phyloP scores from a whole-genome alignment of 495 filamentous ascomycete genomes.

The Xylaria flabelliformis region DNA sequence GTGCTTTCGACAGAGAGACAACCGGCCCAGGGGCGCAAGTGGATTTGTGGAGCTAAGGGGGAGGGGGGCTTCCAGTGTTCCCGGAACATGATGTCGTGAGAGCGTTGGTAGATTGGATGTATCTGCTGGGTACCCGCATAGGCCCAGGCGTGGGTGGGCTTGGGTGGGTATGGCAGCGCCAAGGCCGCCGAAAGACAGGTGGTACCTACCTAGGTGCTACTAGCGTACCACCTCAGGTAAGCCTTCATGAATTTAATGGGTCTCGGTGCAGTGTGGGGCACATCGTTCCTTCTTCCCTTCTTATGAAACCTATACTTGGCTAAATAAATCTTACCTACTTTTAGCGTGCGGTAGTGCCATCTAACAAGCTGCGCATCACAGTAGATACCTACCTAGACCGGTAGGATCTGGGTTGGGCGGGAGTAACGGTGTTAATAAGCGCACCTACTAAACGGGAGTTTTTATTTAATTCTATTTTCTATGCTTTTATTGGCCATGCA shows the following conservation, averaged over 20 bases:
- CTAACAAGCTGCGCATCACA: background rate
- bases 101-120: conserved; percentile 34
- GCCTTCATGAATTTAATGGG: conserved; percentile 20
- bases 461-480: background rate
- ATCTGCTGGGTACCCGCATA: conserved; percentile 31
- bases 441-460: background rate
- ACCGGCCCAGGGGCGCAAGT: conserved; percentile 39
- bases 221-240: conserved; percentile 20
- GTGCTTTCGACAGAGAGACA: conserved; percentile 40
- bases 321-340: conserved; percentile 23
- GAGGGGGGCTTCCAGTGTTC: conserved; percentile 36
- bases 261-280: conserved; percentile 22
- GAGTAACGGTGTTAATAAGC: background rate
- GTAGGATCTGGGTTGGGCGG: background rate
- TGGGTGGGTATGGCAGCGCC: conserved; percentile 20
- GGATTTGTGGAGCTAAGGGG: conserved; percentile 39
- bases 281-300: conserved; percentile 24
- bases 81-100: conserved; percentile 39
- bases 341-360: conserved; percentile 2
- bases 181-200: conserved; percentile 11
- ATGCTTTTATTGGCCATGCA: background rate
- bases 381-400: conserved; percentile 9
- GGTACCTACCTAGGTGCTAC: conserved; percentile 20
- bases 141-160: conserved; percentile 21
- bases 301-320: conserved; percentile 29